phyloP scores from a whole-genome alignment of 1,284 basidiomycete species.

The Naganishia sp. region DNA sequence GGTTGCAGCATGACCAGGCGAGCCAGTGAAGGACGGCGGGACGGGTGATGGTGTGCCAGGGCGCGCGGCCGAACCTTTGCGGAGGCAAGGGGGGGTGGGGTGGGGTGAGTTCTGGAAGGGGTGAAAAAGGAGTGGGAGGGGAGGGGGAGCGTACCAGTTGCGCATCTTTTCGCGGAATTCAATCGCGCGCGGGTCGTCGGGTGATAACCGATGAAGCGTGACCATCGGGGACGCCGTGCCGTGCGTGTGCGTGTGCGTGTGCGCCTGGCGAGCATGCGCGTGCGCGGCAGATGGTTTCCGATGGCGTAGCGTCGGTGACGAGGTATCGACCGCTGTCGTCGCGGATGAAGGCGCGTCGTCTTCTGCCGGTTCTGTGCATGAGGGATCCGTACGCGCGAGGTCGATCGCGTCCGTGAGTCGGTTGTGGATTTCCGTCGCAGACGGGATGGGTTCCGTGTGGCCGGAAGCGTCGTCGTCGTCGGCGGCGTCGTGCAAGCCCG shows the following conservation, averaged over 20 bases:
- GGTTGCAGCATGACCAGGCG: constrained; percentile 78
- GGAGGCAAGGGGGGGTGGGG: background rate
- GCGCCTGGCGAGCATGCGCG: too few relatives aligned
- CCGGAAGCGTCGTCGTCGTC: constrained; percentile 36
- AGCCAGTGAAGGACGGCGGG: constrained; percentile 74
- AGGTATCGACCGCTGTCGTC: constrained; percentile 18
- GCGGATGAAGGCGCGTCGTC: constrained; percentile 38
- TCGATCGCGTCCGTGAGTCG: constrained; percentile 9
- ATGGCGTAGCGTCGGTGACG: background rate
- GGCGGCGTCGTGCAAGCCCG: constrained; percentile 59
- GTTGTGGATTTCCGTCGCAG: constrained; percentile 30
- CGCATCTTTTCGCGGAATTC: constrained; percentile 52
- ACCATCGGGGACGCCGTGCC: constrained; percentile 32
- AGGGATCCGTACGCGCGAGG: constrained; percentile 14
- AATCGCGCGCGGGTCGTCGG: constrained; percentile 46
- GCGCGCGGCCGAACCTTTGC: constrained; percentile 67
- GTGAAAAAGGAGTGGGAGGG: too few relatives aligned
- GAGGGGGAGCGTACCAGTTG: constrained; percentile 45
- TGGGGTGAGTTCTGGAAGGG: too few relatives aligned
- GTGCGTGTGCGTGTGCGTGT: too few relatives aligned
- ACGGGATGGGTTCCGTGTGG: constrained; percentile 18
- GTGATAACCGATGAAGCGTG: constrained; percentile 39
- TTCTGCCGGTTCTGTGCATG: constrained; percentile 22
- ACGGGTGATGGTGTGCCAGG: constrained; percentile 70
- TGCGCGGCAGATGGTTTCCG: too few relatives aligned